Evolutionary conservation across 345 rosid genomes (phyloP), one percentile per base, ranked within the genome.

Genomic region (Angophora floribunda): DNA sequence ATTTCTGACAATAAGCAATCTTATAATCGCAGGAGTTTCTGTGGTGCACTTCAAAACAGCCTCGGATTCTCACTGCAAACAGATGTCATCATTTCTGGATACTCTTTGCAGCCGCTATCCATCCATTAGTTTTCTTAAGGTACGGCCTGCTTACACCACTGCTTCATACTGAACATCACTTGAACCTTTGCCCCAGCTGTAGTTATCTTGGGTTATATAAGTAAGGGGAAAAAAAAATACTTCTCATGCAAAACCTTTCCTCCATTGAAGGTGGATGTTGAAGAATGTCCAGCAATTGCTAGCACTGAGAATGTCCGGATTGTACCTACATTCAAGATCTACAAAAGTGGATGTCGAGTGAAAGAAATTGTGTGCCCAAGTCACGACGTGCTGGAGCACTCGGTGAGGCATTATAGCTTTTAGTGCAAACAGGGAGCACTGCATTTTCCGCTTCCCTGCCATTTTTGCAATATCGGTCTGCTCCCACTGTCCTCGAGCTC

Each of bases 261-360:
- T 75, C 28, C 84, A 10, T 53, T 53, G 47, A 88, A 98, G 99
- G 99, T 98, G 93, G 99, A 98, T 88, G 91, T 94, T 41, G 93
- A 90, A 82, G 95, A 94, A 57, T 92, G 91, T 88, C 92, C 93
- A 9, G 92, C 61, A 61, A 91, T 96, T 85, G 95, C 95, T 49
- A 92, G 89, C 86, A 93, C 95, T 52, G 99, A 97, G 94, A 95
- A 93, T 63, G 98, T 97, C 93, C 95, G 94, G 91, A 93, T 95
- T 84, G 99, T 96, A 50, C 99, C 99, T 45, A 97, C 99, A 65
- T 95, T 98, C 98, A 98, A 96, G 95, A 96, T 98, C 88, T 96
- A 94, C 95, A 98, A 95, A 93, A 91, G 92, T 26, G 98, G 99
- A 41, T 92, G 85, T 90, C 91, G 97, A 85, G 93, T 97, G 90